Evolutionary conservation across 179 eudicot genomes (phyloP).

Genomic region (Beta corolliflora): DNA sequence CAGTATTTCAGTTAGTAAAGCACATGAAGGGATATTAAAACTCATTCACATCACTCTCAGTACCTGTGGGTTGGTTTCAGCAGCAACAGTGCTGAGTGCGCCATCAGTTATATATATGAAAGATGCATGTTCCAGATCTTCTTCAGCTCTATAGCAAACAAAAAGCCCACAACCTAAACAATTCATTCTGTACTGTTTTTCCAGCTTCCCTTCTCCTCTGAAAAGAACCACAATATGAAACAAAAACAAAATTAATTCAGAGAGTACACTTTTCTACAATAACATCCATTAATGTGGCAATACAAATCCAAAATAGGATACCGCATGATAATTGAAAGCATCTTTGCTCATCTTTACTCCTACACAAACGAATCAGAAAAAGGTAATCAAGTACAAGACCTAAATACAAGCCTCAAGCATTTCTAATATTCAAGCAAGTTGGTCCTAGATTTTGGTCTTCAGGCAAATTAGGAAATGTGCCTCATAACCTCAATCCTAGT

Average conservation of each 20-base stretch:
- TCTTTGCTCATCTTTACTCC: neutral
- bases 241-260: neutral
- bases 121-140: constrained; percentile 76
- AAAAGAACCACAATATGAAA: constrained; percentile 12
- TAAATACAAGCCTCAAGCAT: neutral
- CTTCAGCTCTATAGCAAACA: constrained; percentile 94
- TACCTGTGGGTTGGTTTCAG: constrained; percentile 97
- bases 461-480: neutral
- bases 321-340: neutral
- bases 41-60: neutral
- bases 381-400: neutral
- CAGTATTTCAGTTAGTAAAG: neutral
- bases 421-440: neutral
- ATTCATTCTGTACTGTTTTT: constrained; percentile 89
- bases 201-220: constrained; percentile 95
- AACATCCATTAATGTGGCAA: neutral
- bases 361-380: neutral
- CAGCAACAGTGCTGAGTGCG: constrained; percentile 90
- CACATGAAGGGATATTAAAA: constrained; percentile 1
- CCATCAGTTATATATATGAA: constrained; percentile 80
- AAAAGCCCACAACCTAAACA: constrained; percentile 89
- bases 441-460: neutral
- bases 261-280: neutral
- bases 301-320: neutral
- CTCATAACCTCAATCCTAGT: neutral